Evolutionary conservation across 495 filamentous ascomycete species (phyloP).

Genomic region (Jackrogersella multiformis): DNA sequence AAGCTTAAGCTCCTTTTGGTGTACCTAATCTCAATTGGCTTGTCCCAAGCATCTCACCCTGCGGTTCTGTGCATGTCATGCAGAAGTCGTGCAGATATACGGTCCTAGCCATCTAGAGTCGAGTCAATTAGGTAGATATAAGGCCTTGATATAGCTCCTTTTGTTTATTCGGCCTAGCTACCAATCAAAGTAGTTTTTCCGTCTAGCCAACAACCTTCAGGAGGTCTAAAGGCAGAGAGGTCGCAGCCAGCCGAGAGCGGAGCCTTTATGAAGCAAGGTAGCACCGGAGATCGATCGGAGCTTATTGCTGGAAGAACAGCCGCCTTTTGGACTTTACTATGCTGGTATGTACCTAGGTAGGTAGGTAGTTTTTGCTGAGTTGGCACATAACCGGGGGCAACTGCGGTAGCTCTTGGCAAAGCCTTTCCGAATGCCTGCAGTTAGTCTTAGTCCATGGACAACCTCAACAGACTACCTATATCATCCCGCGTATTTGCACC

Average conservation of each 20-base stretch:
- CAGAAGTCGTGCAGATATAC: constrained; percentile 41
- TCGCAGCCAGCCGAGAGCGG: constrained; percentile 39
- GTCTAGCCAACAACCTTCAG: constrained; percentile 15
- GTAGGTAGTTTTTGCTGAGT: constrained; percentile 41
- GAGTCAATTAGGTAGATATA: constrained; percentile 42
- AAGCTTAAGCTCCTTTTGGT: constrained; percentile 37
- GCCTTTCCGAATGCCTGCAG: constrained; percentile 20
- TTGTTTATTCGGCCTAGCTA: constrained; percentile 25
- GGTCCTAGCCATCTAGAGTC: constrained; percentile 32
- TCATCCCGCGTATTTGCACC: constrained; percentile 14
- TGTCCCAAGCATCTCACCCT: constrained; percentile 27
- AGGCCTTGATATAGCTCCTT: constrained; percentile 38
- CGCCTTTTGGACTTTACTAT: constrained; percentile 15
- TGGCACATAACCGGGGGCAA: constrained; percentile 33
- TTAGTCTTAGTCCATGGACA: constrained; percentile 9
- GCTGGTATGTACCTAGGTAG: no score
- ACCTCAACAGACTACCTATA: constrained; percentile 28
- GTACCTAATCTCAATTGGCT: constrained; percentile 39
- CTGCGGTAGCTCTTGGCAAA: constrained; percentile 36
- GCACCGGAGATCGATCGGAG: constrained; percentile 42
- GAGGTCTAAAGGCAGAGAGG: constrained; percentile 15
- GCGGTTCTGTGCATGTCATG: constrained; percentile 44
- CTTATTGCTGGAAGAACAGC: constrained; percentile 25
- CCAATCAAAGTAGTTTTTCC: constrained; percentile 28
- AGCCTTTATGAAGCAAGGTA: constrained; percentile 32